Evolutionary conservation across 345 rosid species (phyloP).

Genomic region (Populus nigra): DNA sequence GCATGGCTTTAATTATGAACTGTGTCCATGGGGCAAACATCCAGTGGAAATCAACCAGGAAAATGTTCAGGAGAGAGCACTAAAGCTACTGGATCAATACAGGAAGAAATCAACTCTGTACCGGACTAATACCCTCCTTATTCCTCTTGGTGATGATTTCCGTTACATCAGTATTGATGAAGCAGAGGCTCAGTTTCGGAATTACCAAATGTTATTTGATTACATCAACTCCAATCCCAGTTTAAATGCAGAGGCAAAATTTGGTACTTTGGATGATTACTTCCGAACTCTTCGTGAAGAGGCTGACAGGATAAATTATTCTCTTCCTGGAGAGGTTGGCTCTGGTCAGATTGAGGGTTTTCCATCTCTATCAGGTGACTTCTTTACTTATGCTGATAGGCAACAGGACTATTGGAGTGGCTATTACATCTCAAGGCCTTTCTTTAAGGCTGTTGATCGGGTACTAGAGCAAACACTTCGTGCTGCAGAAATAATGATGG

Average conservation of each 20-base stretch:
- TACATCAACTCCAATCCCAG: conserved; percentile 84
- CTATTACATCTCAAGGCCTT: conserved; percentile 95
- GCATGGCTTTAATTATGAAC: conserved; percentile 57
- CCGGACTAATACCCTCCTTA: conserved; percentile 81
- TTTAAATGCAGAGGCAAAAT: conserved; percentile 77
- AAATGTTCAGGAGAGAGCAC: conserved; percentile 90
- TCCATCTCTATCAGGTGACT: conserved; percentile 96
- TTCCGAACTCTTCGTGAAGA: conserved; percentile 74
- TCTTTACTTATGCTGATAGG: conserved; percentile 94
- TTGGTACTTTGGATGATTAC: conserved; percentile 93
- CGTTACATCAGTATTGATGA: conserved; percentile 74
- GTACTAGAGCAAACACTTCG: conserved; percentile 89
- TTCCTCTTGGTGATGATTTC: conserved; percentile 99
- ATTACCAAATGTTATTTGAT: conserved; percentile 87
- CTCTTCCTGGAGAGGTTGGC: conserved; percentile 78
- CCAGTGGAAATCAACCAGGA: conserved; percentile 76
- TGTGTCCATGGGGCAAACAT: conserved; percentile 76
- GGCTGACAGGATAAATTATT: conserved; percentile 78
- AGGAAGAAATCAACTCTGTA: conserved; percentile 84
- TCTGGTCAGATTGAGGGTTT: conserved; percentile 76
- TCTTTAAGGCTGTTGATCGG: conserved; percentile 97
- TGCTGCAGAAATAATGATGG: conserved; percentile 84
- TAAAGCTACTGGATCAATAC: conserved; percentile 81
- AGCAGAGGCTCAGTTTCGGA: conserved; percentile 92
- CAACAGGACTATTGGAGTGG: conserved; percentile 99